A percentile compares a stretch with the other conserved stretches of the same genome.
These are phyloP conservation scores for Phaeosphaeriaceae sp. DNA, from an alignment of 2,329 filamentous ascomycete species.

Conservation along the genomic window DNA sequence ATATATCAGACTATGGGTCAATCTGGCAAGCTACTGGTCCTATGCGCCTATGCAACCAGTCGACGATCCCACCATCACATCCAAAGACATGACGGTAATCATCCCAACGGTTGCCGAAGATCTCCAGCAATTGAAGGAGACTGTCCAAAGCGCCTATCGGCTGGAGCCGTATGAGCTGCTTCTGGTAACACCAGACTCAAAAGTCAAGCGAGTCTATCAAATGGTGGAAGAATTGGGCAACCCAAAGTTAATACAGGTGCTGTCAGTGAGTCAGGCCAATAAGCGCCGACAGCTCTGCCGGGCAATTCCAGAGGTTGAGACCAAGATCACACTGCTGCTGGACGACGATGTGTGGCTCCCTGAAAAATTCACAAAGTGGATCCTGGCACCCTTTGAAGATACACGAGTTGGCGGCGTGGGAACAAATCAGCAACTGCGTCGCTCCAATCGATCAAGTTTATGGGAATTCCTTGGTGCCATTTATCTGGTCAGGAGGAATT, in stretches of 20 bases:
- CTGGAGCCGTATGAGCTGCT: constrained; percentile 76
- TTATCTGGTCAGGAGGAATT: constrained; percentile 93
- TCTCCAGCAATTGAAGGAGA: constrained; percentile 81
- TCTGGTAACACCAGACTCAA: constrained; percentile 84
- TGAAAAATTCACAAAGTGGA: constrained; percentile 83
- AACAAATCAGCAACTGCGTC: constrained; percentile 84
- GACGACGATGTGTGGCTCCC: constrained; percentile 98
- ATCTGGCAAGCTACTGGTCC: constrained; percentile 76
- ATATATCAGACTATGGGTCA: constrained; percentile 84
- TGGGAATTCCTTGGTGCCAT: constrained; percentile 92
- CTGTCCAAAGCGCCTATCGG: constrained; percentile 76
- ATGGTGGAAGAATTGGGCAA: constrained; percentile 56
- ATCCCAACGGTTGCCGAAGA: constrained; percentile 90
- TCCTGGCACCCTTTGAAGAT: constrained; percentile 90
- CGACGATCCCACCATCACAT: constrained; percentile 77
- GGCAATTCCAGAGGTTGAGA: constrained; percentile 84
- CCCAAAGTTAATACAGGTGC: constrained; percentile 71
- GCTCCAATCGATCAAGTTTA: constrained; percentile 67
- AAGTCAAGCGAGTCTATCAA: constrained; percentile 70
- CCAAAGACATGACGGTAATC: constrained; percentile 89
- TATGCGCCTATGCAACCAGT: constrained; percentile 87
- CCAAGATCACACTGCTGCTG: constrained; percentile 86
- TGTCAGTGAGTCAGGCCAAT: constrained; percentile 85
- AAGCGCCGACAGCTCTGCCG: constrained; percentile 93
- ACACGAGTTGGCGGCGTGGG: constrained; percentile 84